Percentiles rank a stretch among this genome's conserved stretches.
phyloP scores from a whole-genome alignment of 2,329 filamentous ascomycete species.

The Penicillium sp. region DNA sequence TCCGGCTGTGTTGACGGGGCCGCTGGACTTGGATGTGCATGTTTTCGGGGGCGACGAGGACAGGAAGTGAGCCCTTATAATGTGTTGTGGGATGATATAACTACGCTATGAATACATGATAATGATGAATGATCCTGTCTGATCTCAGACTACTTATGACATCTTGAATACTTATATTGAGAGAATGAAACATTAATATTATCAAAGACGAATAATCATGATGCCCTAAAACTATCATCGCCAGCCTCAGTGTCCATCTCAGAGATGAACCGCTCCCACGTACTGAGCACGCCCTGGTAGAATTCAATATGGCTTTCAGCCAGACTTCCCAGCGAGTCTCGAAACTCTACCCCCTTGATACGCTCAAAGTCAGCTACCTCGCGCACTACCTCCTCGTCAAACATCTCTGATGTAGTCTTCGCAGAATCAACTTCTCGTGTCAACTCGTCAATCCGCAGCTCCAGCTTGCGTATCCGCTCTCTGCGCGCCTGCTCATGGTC shows the following conservation, averaged over 20 bases:
- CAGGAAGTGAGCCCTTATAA: no score
- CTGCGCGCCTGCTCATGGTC: conserved; percentile 90
- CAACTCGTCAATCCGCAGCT: conserved; percentile 87
- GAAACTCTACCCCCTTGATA: conserved; percentile 92
- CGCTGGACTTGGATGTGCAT: conserved; percentile 9
- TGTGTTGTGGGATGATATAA: no score
- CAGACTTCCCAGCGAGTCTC: conserved; percentile 75
- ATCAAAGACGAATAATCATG: background rate
- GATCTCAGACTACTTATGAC: no score
- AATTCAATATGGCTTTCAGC: conserved; percentile 84
- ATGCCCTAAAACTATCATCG: conserved; percentile 20
- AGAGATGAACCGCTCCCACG: conserved; percentile 85
- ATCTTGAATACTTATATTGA: no score
- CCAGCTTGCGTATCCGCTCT: conserved; percentile 82
- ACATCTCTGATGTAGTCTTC: conserved; percentile 81
- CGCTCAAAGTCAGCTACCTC: conserved; percentile 93
- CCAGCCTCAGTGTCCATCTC: conserved; percentile 70
- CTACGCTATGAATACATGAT: no score
- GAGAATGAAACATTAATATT: conserved; percentile 2
- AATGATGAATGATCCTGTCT: no score
- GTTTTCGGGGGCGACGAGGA: background rate
- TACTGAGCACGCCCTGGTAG: conserved; percentile 72
- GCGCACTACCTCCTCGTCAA: conserved; percentile 92
- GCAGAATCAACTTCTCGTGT: conserved; percentile 85
- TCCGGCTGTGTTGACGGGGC: conserved; percentile 21